Conservation (phyloP, 108 stramenopile genomes). For the Nitzschia sp. region DNA sequence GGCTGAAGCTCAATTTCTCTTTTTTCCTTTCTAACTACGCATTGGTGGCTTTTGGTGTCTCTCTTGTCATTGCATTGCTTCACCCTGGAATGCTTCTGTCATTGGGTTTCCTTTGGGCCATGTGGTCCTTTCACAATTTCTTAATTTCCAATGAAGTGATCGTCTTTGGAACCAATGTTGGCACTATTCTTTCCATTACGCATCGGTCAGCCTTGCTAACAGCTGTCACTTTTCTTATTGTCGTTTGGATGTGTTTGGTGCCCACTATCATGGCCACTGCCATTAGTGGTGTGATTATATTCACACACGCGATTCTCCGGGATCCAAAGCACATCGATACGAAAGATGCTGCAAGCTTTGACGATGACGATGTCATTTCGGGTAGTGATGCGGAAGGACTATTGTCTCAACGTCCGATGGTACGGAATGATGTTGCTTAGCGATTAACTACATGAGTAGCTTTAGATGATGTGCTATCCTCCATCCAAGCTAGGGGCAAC, state of each 20-base stretch:
- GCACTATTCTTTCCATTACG: slow-evolving; percentile 57
- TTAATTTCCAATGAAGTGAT: slow-evolving; percentile 69
- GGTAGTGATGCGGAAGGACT: slow-evolving; percentile 33
- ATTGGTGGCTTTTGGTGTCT: slow-evolving; percentile 56
- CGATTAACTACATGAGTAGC: background rate
- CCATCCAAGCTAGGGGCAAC: too few relatives aligned
- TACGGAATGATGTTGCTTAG: slow-evolving; percentile 9
- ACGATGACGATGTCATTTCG: slow-evolving; percentile 19
- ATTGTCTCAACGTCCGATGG: slow-evolving; percentile 22
- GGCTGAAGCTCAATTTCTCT: slow-evolving; percentile 68
- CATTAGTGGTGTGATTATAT: slow-evolving; percentile 60
- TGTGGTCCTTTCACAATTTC: slow-evolving; percentile 68
- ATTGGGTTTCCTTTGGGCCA: slow-evolving; percentile 52
- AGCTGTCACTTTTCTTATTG: slow-evolving; percentile 56
- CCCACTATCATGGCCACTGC: slow-evolving; percentile 56
- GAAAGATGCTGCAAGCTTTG: background rate
- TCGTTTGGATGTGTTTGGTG: slow-evolving; percentile 70
- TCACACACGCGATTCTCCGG: slow-evolving; percentile 74
- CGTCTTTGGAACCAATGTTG: slow-evolving; percentile 61
- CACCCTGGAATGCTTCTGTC: slow-evolving; percentile 79
- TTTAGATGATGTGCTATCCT: too few relatives aligned
- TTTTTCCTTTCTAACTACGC: slow-evolving; percentile 87
- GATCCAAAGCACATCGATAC: slow-evolving; percentile 78
- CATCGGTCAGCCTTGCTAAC: slow-evolving; percentile 62
- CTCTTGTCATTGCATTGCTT: slow-evolving; percentile 76